phyloP scores from a whole-genome alignment of 139 green algal genomes.

The Chlamydomonas sp. region DNA sequence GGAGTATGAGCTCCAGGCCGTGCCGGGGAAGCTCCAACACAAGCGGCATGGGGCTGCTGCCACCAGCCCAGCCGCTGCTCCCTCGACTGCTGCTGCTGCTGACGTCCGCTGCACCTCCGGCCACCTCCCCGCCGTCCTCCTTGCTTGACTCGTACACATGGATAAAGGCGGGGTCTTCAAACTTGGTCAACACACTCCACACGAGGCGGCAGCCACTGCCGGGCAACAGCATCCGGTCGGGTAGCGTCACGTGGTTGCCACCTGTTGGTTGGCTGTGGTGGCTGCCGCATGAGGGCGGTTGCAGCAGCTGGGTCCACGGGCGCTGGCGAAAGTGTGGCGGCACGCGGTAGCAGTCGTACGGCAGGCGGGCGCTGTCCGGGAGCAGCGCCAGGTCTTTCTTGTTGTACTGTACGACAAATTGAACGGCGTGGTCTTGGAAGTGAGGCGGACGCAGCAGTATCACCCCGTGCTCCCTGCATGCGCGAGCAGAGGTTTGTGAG shows the following conservation, averaged over 20 bases:
- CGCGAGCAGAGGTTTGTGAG: background rate
- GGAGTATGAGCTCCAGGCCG: slow-evolving; percentile 60
- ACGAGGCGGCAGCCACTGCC: background rate
- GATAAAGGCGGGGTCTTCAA: slow-evolving; percentile 58
- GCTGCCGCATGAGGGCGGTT: background rate
- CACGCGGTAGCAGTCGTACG: slow-evolving; percentile 28
- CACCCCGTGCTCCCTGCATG: slow-evolving; percentile 39
- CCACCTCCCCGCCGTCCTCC: no score
- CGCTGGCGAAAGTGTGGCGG: slow-evolving; percentile 2
- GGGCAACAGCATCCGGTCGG: slow-evolving; percentile 47
- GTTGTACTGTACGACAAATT: slow-evolving; percentile 39
- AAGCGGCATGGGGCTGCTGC: background rate
- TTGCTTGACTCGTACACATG: slow-evolving; percentile 27
- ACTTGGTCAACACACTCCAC: slow-evolving; percentile 49
- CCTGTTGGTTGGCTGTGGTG: background rate
- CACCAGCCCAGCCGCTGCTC: no score
- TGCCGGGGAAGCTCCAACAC: slow-evolving; percentile 61
- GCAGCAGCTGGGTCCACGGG: slow-evolving; percentile 20
- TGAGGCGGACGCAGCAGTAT: slow-evolving; percentile 47
- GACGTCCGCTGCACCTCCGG: no score
- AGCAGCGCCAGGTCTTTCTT: background rate
- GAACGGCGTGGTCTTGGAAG: slow-evolving; percentile 46
- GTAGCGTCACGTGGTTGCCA: background rate
- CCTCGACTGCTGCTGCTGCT: background rate
- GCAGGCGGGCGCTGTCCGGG: background rate